Evolutionary conservation across 2,329 filamentous ascomycete species (phyloP), one percentile per base, ranked within the genome.

Genomic region (Cercospora janseana): DNA sequence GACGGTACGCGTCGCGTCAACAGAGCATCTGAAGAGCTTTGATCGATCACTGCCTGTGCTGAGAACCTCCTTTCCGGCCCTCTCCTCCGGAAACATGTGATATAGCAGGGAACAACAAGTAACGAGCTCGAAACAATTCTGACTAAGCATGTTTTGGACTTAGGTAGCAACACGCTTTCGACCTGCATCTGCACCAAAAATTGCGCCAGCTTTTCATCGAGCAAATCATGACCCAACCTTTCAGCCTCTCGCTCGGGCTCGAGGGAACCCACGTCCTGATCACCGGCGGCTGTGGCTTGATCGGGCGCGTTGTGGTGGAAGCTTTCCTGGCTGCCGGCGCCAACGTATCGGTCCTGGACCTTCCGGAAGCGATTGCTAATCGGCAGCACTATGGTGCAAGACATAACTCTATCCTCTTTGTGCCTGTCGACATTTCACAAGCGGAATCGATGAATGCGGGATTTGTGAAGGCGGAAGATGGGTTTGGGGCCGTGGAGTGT

Each of bases 241-340:
- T 63, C 26, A 61, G 67, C 46, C 54, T 72, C 9, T 58, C 58
- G 5, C 60, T 74, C 26, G 66, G 65, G 24, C 66, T 75, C 24
- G 58, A 66, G 48, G 62, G 56, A 42, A 67, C 61, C 13, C 69
- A 72, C 51, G 69, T 73, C 27, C 58, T 74, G 20, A 56, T 74
- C 46, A 74, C 71, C 4, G 72, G 72, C 26, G 71, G 68, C 32
- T 66, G 63, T 28, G 72, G 72, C 24, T 61, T 69, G 2, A 74
- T 75, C 35, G 72, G 71, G 6, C 57, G 60, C 5, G 63, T 68
- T 10, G 65, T 71, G 1, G 66, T 71, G 21, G 57, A 65, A 44
- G 70, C 70, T 32, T 72, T 75, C 54, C 64, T 75, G 26, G 62
- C 70, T 15, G 71, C 72, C 5, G 72, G 71, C n/a, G 64, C 67